Percentiles rank a stretch among this genome's conserved stretches.
phyloP scores from a whole-genome alignment of 1,284 basidiomycete genomes.

The Hemileccinum hortonii region DNA sequence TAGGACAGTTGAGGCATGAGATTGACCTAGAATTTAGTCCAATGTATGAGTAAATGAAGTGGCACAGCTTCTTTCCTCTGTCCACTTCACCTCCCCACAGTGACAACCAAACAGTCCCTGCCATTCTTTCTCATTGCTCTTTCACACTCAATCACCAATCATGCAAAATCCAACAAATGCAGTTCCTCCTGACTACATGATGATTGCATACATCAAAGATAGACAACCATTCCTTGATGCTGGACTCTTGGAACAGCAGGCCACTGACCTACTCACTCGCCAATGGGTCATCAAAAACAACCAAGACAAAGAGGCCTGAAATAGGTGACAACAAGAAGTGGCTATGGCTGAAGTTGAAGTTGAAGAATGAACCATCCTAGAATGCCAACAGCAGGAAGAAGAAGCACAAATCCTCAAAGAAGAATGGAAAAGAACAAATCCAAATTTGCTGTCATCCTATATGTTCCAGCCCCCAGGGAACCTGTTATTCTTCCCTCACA shows the following conservation, averaged over 20 bases:
- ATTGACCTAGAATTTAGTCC: too few species aligned
- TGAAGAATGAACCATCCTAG: neutral
- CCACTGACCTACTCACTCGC: neutral
- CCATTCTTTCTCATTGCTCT: too few species aligned
- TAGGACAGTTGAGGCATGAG: too few species aligned
- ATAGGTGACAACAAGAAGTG: rapidly evolving
- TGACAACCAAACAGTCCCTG: too few species aligned
- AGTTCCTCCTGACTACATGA: neutral
- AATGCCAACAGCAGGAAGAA: neutral
- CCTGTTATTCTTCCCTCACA: neutral
- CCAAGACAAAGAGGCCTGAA: neutral
- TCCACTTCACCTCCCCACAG: too few species aligned
- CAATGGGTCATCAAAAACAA: neutral
- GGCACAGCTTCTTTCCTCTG: too few species aligned
- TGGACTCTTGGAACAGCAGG: neutral
- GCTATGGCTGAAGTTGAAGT: neutral
- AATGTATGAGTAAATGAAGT: too few species aligned
- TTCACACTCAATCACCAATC: too few species aligned
- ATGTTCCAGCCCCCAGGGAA: neutral
- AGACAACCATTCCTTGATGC: neutral
- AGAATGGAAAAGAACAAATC: neutral
- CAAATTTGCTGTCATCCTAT: neutral
- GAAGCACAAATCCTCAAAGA: neutral
- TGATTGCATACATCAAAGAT: neutral
- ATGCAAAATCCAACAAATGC: too few species aligned